These are phyloP conservation scores for Arthroderma sp. DNA, from an alignment of 2,329 filamentous ascomycete species.

Conservation along the genomic window DNA sequence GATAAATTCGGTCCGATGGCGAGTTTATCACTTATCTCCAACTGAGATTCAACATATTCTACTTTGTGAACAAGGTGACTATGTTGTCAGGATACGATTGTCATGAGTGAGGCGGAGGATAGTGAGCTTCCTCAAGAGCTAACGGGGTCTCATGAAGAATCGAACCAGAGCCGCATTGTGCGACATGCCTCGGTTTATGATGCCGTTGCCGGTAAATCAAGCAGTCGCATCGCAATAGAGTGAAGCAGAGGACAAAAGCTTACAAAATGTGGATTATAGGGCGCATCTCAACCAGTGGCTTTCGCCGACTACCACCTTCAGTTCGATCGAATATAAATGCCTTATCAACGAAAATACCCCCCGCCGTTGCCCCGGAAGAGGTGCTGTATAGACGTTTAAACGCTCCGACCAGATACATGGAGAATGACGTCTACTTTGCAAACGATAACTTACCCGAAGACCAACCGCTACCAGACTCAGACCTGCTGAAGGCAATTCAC, in stretches of 20 bases:
- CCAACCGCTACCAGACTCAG: constrained; percentile 39
- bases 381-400: constrained; percentile 41
- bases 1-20: background rate
- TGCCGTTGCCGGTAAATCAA: constrained; percentile 40
- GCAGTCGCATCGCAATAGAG: too few relatives aligned
- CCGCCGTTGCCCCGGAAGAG: constrained; percentile 42
- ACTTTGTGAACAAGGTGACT: too few relatives aligned
- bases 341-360: constrained; percentile 17
- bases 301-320: constrained; percentile 15
- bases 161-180: too few relatives aligned
- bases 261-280: constrained; percentile 20
- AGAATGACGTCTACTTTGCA: constrained; percentile 44
- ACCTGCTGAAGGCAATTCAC: constrained; percentile 45
- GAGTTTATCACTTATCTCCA: background rate
- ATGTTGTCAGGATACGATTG: too few relatives aligned
- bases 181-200: constrained; percentile 42
- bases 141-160: too few relatives aligned
- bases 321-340: constrained; percentile 19
- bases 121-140: too few relatives aligned
- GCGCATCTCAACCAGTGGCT: constrained; percentile 31
- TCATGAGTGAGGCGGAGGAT: too few relatives aligned
- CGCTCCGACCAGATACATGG: constrained; percentile 39
- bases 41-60: too few relatives aligned
- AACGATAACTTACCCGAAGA: constrained; percentile 32
- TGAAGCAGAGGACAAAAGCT: too few relatives aligned